phyloP scores from a whole-genome alignment of 306 rosid species.

The Fragaria nilgerrensis region DNA sequence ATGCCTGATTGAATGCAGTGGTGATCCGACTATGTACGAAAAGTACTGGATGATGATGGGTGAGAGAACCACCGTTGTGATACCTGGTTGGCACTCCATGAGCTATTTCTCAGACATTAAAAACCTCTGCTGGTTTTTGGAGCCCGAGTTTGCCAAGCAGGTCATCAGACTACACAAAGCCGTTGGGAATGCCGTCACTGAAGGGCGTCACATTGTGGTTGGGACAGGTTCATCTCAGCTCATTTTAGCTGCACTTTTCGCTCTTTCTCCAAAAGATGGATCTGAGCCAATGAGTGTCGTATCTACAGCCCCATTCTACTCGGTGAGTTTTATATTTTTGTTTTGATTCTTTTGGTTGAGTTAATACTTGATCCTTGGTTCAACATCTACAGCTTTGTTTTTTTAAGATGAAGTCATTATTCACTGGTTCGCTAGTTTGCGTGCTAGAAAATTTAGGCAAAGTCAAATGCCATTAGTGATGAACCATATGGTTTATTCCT shows the following conservation, averaged over 20 bases:
- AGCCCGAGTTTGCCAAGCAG: constrained; percentile 60
- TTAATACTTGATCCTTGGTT: neutral
- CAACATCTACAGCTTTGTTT: neutral
- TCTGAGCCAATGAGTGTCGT: constrained; percentile 58
- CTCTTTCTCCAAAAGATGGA: constrained; percentile 55
- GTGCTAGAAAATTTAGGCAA: constrained; percentile 26
- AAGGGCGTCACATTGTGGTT: constrained; percentile 68
- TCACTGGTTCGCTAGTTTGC: constrained; percentile 1
- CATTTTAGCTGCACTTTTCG: constrained; percentile 72
- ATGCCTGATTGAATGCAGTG: constrained; percentile 45
- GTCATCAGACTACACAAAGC: constrained; percentile 64
- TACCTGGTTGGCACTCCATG: constrained; percentile 77
- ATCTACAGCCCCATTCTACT: constrained; percentile 75
- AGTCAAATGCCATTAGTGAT: constrained; percentile 20
- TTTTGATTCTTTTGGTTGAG: constrained; percentile 25
- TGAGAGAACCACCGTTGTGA: constrained; percentile 54
- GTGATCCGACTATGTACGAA: constrained; percentile 85
- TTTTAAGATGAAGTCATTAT: neutral
- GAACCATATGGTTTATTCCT: constrained; percentile 14
- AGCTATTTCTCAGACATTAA: constrained; percentile 68
- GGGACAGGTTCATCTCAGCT: constrained; percentile 98
- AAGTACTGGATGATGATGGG: constrained; percentile 63
- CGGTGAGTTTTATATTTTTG: constrained; percentile 43
- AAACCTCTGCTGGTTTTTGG: constrained; percentile 80
- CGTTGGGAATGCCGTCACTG: constrained; percentile 76